Evolutionary conservation across 345 rosid genomes (phyloP).

Genomic region (Salix viminalis): DNA sequence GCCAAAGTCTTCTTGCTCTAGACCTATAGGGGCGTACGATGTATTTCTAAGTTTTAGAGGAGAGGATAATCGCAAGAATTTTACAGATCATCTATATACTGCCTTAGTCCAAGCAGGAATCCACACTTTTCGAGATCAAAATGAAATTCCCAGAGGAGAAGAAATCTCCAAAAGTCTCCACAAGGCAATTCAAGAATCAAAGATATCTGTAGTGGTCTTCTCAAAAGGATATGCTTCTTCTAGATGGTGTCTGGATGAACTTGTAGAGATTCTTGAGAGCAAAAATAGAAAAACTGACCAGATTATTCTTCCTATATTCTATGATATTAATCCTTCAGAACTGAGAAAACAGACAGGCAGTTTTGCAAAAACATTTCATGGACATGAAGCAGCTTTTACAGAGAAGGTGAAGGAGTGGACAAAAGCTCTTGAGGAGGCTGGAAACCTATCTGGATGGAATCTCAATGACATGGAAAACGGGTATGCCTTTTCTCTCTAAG

Average conservation of each 20-base stretch:
- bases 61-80: neutral
- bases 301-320: neutral
- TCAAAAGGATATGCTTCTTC: neutral
- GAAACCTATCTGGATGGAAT: neutral
- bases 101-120: neutral
- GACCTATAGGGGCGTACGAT: neutral
- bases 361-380: neutral
- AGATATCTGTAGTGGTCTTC: neutral
- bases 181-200: neutral
- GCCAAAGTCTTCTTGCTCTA: neutral
- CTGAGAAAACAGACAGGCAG: conserved; percentile 1
- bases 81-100: neutral
- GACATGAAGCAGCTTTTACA: neutral
- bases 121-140: neutral
- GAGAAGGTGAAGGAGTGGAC: neutral
- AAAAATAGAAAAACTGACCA: neutral
- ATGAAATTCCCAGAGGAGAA: neutral
- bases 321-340: neutral
- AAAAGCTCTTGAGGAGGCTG: neutral
- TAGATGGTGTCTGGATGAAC: neutral
- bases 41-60: neutral
- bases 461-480: neutral
- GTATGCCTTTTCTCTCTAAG: neutral
- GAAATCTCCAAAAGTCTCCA: neutral
- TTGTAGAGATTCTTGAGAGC: neutral